Percentiles rank a stretch among this genome's conserved stretches.
phyloP scores from a whole-genome alignment of 2,329 filamentous ascomycete genomes.

The Colletotrichum phormii region DNA sequence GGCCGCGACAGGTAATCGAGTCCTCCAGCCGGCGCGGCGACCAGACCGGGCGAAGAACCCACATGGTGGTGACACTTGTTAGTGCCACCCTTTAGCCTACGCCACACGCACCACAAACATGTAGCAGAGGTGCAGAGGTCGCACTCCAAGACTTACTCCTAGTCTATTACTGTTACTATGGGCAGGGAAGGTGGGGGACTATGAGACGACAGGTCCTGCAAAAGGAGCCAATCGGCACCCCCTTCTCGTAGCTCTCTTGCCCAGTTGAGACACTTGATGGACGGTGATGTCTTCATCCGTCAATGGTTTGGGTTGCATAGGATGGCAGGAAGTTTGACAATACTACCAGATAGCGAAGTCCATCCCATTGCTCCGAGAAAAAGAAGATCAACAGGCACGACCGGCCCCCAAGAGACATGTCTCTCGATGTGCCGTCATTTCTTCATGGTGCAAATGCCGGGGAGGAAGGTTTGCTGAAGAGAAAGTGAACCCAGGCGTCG shows the following conservation, averaged over 20 bases:
- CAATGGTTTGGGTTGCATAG: neutral
- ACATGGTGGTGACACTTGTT: slow-evolving; percentile 3
- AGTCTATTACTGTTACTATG: neutral
- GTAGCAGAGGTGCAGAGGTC: neutral
- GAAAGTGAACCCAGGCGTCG: neutral
- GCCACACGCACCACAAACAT: neutral
- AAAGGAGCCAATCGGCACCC: neutral
- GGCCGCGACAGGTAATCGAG: slow-evolving; percentile 1
- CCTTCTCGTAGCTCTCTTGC: neutral
- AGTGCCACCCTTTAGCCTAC: slow-evolving; percentile 9
- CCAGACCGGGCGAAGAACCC: slow-evolving; percentile 6
- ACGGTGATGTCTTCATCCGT: neutral
- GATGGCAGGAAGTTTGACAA: neutral
- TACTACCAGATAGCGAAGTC: neutral
- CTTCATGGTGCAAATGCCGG: neutral
- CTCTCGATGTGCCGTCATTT: slow-evolving; percentile 11
- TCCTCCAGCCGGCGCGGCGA: slow-evolving; percentile 6
- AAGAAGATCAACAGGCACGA: slow-evolving; percentile 24
- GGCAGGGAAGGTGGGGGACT: neutral
- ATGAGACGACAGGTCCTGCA: slow-evolving; percentile 18
- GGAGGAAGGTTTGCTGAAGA: slow-evolving; percentile 7
- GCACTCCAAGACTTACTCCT: neutral
- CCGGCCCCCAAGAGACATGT: neutral
- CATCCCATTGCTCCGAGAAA: neutral
- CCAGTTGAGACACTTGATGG: neutral